Evolutionary conservation across 2,329 filamentous ascomycete genomes (phyloP).

Genomic region (Penicillium freii): DNA sequence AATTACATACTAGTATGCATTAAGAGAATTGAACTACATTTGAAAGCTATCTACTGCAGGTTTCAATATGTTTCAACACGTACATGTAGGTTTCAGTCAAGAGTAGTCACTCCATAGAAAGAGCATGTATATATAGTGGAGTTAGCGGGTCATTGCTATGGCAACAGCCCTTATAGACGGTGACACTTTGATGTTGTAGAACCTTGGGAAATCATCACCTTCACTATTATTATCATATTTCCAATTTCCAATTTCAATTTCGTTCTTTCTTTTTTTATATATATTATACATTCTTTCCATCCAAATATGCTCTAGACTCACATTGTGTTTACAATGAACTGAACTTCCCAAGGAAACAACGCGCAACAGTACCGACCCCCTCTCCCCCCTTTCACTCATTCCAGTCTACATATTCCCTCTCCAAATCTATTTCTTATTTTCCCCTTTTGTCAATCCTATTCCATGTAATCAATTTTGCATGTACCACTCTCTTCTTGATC

Average conservation of each 20-base stretch:
- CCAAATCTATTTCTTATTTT: slow-evolving; percentile 7
- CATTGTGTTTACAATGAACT: slow-evolving; percentile 8
- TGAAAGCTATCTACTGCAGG: not conserved
- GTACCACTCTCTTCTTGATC: slow-evolving; percentile 40
- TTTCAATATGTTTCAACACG: not conserved
- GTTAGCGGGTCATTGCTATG: not conserved
- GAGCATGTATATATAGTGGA: not conserved
- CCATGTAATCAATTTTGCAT: slow-evolving; percentile 34
- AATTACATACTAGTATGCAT: not conserved
- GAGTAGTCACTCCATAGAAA: too few species aligned
- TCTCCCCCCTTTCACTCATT: slow-evolving; percentile 8
- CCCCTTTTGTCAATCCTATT: slow-evolving; percentile 9
- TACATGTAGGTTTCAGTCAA: not conserved
- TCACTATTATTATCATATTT: not conserved
- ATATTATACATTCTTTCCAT: slow-evolving; percentile 2
- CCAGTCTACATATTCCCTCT: slow-evolving; percentile 7
- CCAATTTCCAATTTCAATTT: not conserved
- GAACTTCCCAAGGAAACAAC: slow-evolving; percentile 14
- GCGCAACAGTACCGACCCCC: slow-evolving; percentile 24
- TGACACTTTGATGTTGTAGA: not conserved
- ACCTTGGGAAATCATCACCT: not conserved
- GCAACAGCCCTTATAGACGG: not conserved
- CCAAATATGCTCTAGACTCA: not conserved
- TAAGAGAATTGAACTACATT: not conserved
- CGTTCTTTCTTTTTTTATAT: slow-evolving; percentile 4